Evolutionary conservation across 345 rosid genomes (phyloP).

Genomic region (Gossypium longicalyx): DNA sequence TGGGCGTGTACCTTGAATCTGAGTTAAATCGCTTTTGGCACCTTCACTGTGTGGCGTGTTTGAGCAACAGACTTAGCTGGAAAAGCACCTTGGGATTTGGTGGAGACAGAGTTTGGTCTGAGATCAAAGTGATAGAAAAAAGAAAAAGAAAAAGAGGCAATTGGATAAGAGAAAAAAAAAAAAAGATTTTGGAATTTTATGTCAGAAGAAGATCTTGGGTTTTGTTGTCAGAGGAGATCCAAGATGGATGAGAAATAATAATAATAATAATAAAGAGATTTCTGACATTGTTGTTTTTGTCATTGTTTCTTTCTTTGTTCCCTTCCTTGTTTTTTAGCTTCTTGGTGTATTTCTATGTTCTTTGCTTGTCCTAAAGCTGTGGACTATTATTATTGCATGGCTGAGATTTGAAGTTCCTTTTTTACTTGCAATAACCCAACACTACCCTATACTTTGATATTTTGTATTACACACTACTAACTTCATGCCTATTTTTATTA

Average conservation of each 20-base stretch:
- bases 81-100: constrained; percentile 32
- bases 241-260: constrained; percentile 34
- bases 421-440: constrained; percentile 21
- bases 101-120: constrained; percentile 33
- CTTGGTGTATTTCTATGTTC: constrained; percentile 6
- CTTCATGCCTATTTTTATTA: background rate
- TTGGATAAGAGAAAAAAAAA: constrained; percentile 26
- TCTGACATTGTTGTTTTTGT: constrained; percentile 39
- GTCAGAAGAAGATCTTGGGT: constrained; percentile 23
- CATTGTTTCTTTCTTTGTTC: constrained; percentile 7
- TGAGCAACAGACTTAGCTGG: constrained; percentile 48
- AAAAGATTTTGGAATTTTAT: constrained; percentile 21
- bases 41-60: constrained; percentile 30
- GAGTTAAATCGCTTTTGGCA: constrained; percentile 25
- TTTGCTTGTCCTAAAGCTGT: background rate
- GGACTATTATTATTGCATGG: constrained; percentile 15
- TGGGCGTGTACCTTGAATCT: constrained; percentile 52
- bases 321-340: background rate
- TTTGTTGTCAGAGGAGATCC: constrained; percentile 40
- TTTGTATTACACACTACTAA: background rate
- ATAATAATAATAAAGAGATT: constrained; percentile 5
- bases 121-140: constrained; percentile 27
- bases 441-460: background rate
- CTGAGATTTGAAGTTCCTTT: constrained; percentile 12
- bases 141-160: constrained; percentile 14